phyloP scores from a whole-genome alignment of 495 filamentous ascomycete genomes.

The Articulospora tetracladia region DNA sequence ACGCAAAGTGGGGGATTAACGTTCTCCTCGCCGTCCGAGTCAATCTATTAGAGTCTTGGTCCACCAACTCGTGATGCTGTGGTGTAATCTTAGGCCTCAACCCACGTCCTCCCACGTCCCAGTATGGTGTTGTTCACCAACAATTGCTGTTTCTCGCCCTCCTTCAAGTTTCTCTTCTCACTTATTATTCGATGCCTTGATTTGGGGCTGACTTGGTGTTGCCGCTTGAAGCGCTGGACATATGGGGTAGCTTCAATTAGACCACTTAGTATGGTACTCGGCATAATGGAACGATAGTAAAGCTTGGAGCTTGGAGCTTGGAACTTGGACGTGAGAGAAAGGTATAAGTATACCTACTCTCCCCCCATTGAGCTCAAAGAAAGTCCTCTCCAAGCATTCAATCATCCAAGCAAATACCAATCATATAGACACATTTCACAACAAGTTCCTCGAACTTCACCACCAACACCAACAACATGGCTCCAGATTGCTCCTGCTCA shows the following conservation, averaged over 20 bases:
- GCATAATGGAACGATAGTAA: too few relatives aligned
- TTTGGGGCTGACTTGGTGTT: background rate
- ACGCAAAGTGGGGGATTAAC: background rate
- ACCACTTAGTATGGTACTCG: background rate
- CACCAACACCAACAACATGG: background rate
- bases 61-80: background rate
- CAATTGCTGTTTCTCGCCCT: background rate
- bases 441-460: background rate
- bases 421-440: background rate
- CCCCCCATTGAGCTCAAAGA: background rate
- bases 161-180: background rate
- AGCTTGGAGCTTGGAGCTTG: background rate
- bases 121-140: background rate
- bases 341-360: background rate
- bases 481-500: background rate
- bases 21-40: background rate
- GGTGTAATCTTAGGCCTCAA: constrained; percentile 9
- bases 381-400: background rate
- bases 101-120: background rate
- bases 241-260: background rate
- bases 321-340: background rate
- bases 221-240: background rate
- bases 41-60: background rate
- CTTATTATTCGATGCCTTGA: too few relatives aligned
- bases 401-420: background rate